Evolutionary conservation across 1,139 yeast genomes (phyloP), one percentile per base, ranked within the genome.

Genomic region (Meyerozyma carpophila): DNA sequence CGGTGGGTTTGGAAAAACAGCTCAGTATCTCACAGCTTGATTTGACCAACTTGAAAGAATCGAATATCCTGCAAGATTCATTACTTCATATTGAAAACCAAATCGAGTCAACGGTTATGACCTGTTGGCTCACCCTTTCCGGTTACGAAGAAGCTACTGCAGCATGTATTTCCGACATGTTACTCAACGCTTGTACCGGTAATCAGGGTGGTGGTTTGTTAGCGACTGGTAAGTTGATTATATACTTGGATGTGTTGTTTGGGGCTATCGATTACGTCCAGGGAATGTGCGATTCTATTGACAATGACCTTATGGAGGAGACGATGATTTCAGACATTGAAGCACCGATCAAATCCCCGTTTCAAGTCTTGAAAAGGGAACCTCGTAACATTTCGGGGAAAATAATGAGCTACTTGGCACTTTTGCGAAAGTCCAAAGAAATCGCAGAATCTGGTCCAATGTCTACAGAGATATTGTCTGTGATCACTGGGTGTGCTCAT

Each of bases 111-210:
- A 75, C 81, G 34, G 87, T 93, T 5, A 77, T 85, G 66, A 81
- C 81, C 28, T 86, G 93, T 37, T 94, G 98, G 98, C 74, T 88
- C 20, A 84, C 88, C 0, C 70, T 94, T 31, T 89, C 95, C 42
- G 88, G 85, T 28, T 94, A 81, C 61, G 98, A 94, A 65, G 98
- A 91, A 60, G 81, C 84, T n/a, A 79, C 96, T 2, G 98, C 98
- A 0, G 79, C 90, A 1, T 83, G 91, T 57, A 89, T 94, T 28
- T 86, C 96, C 4, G 95, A 89, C 53, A 91, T 94, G 97, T 76
- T 94, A 41, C 85, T 90, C 50, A 77, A 77, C 53, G 91, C 96
- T 4, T 84, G 95, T 34, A 79, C 82, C 14, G 88, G 87, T 31
- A 81, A 86, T 53, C 90, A 84, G 54, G 59, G 69, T 11, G 78